Percentiles rank a stretch among this genome's conserved stretches.
phyloP scores from a whole-genome alignment of 495 filamentous ascomycete genomes.

The Amphirosellinia nigrospora region DNA sequence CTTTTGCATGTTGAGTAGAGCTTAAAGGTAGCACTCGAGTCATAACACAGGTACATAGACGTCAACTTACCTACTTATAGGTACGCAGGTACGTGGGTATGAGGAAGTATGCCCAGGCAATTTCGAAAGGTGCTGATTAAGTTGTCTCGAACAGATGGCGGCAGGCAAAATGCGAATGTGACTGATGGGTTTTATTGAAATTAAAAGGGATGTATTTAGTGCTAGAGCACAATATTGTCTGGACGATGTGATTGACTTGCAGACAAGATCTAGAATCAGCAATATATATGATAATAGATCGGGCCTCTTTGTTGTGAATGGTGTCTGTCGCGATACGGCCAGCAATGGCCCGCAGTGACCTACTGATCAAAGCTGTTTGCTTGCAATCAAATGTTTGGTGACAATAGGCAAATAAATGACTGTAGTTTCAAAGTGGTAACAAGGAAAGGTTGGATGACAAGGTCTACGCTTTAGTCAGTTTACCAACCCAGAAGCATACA shows the following conservation, averaged over 20 bases:
- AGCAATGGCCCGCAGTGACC: background rate
- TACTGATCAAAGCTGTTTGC: conserved; percentile 21
- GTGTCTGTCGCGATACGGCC: background rate
- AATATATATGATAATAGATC: conserved; percentile 20
- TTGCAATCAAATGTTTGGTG: conserved; percentile 4
- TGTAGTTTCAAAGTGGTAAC: background rate
- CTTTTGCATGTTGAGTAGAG: background rate
- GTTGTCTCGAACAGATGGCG: background rate
- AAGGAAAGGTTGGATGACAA: background rate
- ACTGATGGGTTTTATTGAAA: background rate
- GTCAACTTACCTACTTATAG: conserved; percentile 12
- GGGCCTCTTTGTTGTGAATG: background rate
- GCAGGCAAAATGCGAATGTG: background rate
- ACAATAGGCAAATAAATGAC: conserved; percentile 11
- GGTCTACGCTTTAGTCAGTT: conserved; percentile 19
- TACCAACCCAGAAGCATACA: background rate
- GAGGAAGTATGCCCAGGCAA: background rate
- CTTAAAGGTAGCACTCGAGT: background rate
- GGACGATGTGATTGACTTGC: conserved; percentile 9
- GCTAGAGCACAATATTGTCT: conserved; percentile 7
- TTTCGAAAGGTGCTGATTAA: background rate
- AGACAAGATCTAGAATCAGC: background rate
- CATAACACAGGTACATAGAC: background rate
- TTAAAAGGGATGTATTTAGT: conserved; percentile 9
- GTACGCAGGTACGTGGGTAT: background rate